These are phyloP conservation scores for Erigeron philadelphicus DNA, from an alignment of 140 eudicot genomes.

Conservation along the genomic window DNA sequence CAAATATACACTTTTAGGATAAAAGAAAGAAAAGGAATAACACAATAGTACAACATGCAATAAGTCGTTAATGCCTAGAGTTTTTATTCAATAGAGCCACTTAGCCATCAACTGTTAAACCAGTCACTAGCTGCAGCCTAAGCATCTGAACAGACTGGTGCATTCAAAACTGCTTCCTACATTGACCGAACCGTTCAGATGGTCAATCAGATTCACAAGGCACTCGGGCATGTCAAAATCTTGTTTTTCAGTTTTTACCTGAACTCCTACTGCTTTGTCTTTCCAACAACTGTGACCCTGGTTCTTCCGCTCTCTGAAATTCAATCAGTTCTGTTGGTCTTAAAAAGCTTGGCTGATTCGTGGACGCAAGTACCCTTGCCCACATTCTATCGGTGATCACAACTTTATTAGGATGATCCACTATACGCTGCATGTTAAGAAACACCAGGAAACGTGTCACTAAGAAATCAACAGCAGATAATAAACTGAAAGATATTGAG, in stretches of 20 bases:
- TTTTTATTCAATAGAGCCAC: constrained; percentile 26
- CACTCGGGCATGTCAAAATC: constrained; percentile 34
- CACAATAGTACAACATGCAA: not conserved
- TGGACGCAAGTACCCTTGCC: constrained; percentile 78
- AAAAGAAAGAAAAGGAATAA: not conserved
- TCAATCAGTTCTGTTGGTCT: constrained; percentile 36
- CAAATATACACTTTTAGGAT: constrained; percentile 3
- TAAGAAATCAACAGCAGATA: not conserved
- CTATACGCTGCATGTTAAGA: constrained; percentile 60
- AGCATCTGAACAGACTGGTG: constrained; percentile 47
- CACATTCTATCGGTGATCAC: constrained; percentile 86
- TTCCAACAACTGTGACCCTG: constrained; percentile 36
- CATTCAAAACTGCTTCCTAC: constrained; percentile 42
- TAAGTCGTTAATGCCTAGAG: constrained; percentile 16
- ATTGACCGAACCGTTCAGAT: constrained; percentile 34
- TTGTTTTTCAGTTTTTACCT: constrained; percentile 39
- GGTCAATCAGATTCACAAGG: constrained; percentile 38
- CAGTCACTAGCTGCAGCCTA: constrained; percentile 36
- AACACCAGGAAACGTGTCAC: constrained; percentile 8
- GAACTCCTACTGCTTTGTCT: constrained; percentile 29
- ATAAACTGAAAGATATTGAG: constrained; percentile 1
- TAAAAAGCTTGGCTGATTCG: constrained; percentile 76
- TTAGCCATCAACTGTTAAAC: constrained; percentile 30
- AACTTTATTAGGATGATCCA: constrained; percentile 54
- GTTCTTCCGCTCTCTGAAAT: constrained; percentile 35